A percentile compares a stretch with the other conserved stretches of the same genome.
phyloP scores from a whole-genome alignment of 257 asterid species.

The Solanum virginianum region DNA sequence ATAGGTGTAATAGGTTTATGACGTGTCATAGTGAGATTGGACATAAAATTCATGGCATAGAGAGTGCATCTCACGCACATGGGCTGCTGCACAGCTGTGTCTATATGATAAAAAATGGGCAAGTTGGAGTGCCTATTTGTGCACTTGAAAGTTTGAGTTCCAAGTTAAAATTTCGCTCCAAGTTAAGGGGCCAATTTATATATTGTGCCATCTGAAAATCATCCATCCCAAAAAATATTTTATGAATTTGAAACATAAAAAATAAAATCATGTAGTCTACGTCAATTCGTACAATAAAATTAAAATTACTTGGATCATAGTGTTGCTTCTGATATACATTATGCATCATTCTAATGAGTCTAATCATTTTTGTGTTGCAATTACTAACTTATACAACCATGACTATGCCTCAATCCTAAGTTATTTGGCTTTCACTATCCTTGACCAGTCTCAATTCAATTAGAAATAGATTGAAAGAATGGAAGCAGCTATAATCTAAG shows the following conservation, averaged over 20 bases:
- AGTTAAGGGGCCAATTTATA: too few species aligned
- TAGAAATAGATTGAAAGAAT: neutral
- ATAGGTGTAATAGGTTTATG: too few species aligned
- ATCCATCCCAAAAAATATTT: neutral
- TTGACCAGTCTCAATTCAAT: neutral
- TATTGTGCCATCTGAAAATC: too few species aligned
- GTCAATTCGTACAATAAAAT: neutral
- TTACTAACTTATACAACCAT: neutral
- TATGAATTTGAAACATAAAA: neutral
- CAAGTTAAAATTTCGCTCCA: too few species aligned
- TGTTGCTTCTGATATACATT: neutral
- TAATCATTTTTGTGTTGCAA: neutral
- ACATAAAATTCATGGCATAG: too few species aligned
- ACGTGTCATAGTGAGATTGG: too few species aligned
- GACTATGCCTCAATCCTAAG: neutral
- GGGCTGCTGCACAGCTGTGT: too few species aligned
- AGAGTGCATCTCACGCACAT: too few species aligned
- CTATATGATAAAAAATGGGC: too few species aligned
- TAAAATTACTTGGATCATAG: neutral
- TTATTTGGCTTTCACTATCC: neutral
- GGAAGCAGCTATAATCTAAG: neutral
- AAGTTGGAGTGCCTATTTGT: too few species aligned
- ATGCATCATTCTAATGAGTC: neutral
- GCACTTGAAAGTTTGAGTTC: too few species aligned
- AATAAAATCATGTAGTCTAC: neutral